phyloP scores from a whole-genome alignment of 2,329 filamentous ascomycete species.

The Colletotrichum sojae region DNA sequence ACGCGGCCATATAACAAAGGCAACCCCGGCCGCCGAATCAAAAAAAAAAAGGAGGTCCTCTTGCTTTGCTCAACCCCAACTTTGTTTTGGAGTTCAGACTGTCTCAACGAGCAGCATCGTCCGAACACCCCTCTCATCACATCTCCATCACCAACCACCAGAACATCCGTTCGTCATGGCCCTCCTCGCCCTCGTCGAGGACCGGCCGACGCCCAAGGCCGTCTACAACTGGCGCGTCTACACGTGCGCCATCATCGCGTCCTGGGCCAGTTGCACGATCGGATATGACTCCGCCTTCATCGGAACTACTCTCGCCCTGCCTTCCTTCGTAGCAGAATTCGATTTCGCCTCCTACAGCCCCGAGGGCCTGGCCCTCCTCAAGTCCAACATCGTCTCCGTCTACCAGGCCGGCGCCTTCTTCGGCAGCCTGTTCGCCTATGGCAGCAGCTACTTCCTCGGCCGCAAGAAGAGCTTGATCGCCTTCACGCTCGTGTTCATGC shows the following conservation, averaged over 20 bases:
- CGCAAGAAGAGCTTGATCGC: constrained; percentile 74
- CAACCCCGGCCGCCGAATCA: constrained; percentile 17
- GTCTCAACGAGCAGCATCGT: constrained; percentile 20
- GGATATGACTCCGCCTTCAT: constrained; percentile 83
- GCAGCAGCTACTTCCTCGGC: constrained; percentile 76
- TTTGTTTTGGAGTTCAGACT: constrained; percentile 24
- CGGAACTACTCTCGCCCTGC: constrained; percentile 79
- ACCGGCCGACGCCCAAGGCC: constrained; percentile 68
- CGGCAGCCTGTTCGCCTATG: constrained; percentile 79
- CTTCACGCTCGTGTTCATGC: constrained; percentile 74
- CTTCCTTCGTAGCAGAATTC: constrained; percentile 80
- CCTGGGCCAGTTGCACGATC: constrained; percentile 70
- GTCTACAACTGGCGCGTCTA: constrained; percentile 76
- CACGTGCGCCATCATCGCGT: constrained; percentile 66
- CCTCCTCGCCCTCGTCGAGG: constrained; percentile 67
- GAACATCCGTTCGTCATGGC: constrained; percentile 52
- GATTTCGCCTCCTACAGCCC: constrained; percentile 66
- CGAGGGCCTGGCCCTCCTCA: constrained; percentile 69
- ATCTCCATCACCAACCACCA: constrained; percentile 1
- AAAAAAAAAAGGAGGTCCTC: not conserved
- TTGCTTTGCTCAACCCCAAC: constrained; percentile 17
- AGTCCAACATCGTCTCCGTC: constrained; percentile 83
- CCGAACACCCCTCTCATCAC: constrained; percentile 12
- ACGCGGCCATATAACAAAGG: constrained; percentile 36
- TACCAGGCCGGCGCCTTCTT: constrained; percentile 91